Evolutionary conservation across 2,329 filamentous ascomycete species (phyloP).

Genomic region (Colletotrichum simmondsii): DNA sequence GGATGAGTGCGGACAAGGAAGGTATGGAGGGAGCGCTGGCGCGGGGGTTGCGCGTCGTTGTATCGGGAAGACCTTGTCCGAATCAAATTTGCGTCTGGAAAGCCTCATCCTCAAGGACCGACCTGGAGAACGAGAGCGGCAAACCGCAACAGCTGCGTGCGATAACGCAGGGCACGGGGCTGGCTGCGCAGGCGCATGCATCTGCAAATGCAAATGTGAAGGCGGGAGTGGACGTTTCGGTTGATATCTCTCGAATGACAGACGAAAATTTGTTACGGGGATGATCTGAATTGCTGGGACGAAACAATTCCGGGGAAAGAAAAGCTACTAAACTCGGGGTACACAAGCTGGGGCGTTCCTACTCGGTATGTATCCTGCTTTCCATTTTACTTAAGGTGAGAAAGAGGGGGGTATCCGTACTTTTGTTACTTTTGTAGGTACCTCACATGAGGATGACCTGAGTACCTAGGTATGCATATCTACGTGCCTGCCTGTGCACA

Average conservation of each 20-base stretch:
- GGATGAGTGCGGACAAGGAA: neutral
- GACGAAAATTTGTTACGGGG: neutral
- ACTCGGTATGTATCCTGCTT: neutral
- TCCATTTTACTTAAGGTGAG: neutral
- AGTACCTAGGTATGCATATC: neutral
- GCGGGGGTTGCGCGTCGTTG: conserved; percentile 8
- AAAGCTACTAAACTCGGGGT: conserved; percentile 6
- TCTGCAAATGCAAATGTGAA: neutral
- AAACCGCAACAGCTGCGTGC: neutral
- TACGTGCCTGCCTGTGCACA: neutral
- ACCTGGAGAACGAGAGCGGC: neutral
- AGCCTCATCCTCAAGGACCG: conserved; percentile 7
- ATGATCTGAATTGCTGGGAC: neutral
- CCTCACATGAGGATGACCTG: no score
- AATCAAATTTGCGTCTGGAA: neutral
- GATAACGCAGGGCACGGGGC: neutral
- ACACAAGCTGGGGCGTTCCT: neutral
- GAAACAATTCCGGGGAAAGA: conserved; percentile 6
- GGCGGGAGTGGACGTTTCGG: neutral
- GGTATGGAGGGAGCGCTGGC: neutral
- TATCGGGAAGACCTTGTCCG: conserved; percentile 13
- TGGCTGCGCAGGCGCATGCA: neutral
- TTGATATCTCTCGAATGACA: neutral
- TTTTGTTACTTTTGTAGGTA: no score
- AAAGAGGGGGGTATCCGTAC: no score